Evolutionary conservation across 1,284 basidiomycete species (phyloP).

Genomic region (Irpex sp.): DNA sequence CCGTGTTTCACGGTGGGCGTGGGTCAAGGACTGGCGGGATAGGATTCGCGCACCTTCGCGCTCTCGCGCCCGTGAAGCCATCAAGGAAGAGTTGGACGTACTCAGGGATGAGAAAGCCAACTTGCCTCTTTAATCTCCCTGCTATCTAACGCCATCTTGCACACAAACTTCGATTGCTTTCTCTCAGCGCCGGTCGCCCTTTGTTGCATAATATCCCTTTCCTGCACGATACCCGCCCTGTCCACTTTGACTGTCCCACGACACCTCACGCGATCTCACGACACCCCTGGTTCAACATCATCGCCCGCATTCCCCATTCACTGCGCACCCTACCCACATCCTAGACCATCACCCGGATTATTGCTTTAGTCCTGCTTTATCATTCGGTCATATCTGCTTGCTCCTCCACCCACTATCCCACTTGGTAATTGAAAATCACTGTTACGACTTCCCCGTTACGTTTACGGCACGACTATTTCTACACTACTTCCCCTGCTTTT

Average conservation of each 20-base stretch:
- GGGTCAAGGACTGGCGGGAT: conserved; percentile 54
- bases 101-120: conserved; percentile 24
- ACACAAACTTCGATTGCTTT: not conserved
- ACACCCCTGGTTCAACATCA: not conserved
- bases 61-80: conserved; percentile 28
- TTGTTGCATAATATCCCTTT: not conserved
- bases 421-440: not conserved
- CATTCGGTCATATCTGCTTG: not conserved
- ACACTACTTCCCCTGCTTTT: not conserved
- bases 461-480: not conserved
- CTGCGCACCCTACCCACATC: not conserved
- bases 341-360: not conserved
- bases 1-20: conserved; percentile 44
- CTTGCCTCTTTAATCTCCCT: conserved; percentile 19
- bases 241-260: not conserved
- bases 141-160: not conserved
- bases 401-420: not conserved
- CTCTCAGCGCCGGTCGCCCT: not conserved
- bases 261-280: not conserved
- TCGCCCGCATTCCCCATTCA: not conserved
- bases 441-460: not conserved
- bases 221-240: conserved; percentile 2
- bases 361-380: not conserved
- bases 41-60: conserved; percentile 44
- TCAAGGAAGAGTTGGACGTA: conserved; percentile 20